Evolutionary conservation across 2,329 filamentous ascomycete genomes (phyloP).

Genomic region (Xylaria digitata): DNA sequence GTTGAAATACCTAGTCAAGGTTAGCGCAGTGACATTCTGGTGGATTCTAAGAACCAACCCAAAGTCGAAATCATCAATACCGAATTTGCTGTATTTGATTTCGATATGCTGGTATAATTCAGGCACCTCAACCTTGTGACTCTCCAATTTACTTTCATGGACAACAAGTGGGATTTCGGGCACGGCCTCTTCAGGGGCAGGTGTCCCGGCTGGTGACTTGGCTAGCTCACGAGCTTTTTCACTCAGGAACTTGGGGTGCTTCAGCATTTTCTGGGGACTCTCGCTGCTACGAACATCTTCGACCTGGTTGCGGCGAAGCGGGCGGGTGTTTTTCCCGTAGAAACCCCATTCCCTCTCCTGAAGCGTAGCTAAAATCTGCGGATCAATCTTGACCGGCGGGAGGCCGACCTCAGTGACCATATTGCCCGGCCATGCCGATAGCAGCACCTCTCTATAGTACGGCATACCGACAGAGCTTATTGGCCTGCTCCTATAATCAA

Average conservation of each 20-base stretch:
- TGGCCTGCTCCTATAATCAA: slow-evolving; percentile 63
- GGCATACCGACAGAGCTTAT: slow-evolving; percentile 90
- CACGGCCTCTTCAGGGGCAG: slow-evolving; percentile 55
- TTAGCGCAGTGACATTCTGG: slow-evolving; percentile 10
- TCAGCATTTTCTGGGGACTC: slow-evolving; percentile 70
- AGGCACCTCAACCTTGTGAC: slow-evolving; percentile 83
- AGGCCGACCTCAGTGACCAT: slow-evolving; percentile 87
- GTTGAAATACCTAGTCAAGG: slow-evolving; percentile 81
- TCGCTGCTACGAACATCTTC: slow-evolving; percentile 77
- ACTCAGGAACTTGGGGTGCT: slow-evolving; percentile 91
- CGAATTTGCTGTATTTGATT: slow-evolving; percentile 99
- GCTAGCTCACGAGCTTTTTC: slow-evolving; percentile 83
- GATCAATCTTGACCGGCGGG: slow-evolving; percentile 80
- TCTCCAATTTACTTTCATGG: slow-evolving; percentile 76
- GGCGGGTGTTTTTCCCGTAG: slow-evolving; percentile 81
- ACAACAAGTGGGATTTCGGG: slow-evolving; percentile 73
- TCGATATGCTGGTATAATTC: slow-evolving; percentile 93
- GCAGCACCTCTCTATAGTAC: slow-evolving; percentile 86
- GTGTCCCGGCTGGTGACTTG: slow-evolving; percentile 57
- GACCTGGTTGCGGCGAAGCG: slow-evolving; percentile 81
- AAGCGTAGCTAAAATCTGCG: slow-evolving; percentile 74
- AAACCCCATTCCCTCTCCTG: slow-evolving; percentile 79
- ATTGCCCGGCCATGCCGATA: slow-evolving; percentile 91
- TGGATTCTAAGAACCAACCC: slow-evolving; percentile 64
- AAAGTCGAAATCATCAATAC: slow-evolving; percentile 99